These are phyloP conservation scores for Pilaira anomala DNA, from an alignment of 192 early-diverging fungal genomes.

Conservation along the genomic window DNA sequence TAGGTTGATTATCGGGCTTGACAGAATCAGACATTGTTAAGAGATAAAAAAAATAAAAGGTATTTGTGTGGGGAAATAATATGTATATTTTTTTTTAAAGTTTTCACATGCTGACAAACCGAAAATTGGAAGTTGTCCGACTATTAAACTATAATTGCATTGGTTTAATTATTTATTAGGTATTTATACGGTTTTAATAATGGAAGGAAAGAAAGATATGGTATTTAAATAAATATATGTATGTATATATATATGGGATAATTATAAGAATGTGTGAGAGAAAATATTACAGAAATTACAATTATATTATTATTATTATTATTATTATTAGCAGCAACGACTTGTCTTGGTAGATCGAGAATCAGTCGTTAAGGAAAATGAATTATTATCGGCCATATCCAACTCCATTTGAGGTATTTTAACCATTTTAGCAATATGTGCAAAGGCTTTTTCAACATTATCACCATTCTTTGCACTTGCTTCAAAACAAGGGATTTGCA, in stretches of 20 bases:
- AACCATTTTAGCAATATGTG: slow-evolving; percentile 72
- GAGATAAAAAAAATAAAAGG: neutral
- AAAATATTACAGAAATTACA: no score
- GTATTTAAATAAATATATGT: no score
- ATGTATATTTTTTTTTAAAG: neutral
- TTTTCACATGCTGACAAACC: slow-evolving; percentile 4
- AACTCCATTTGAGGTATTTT: slow-evolving; percentile 53
- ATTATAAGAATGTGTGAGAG: no score
- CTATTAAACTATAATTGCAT: no score
- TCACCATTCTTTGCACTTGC: slow-evolving; percentile 94
- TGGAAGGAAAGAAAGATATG: no score
- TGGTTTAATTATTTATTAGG: no score
- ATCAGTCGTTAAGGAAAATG: slow-evolving; percentile 5
- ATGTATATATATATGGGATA: no score
- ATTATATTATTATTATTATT: no score
- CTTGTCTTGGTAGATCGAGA: slow-evolving; percentile 1
- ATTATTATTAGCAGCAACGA: slow-evolving; percentile 4
- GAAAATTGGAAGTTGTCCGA: no score
- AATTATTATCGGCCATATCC: slow-evolving; percentile 39
- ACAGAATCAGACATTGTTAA: neutral
- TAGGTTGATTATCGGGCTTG: neutral
- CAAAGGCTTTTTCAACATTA: slow-evolving; percentile 93
- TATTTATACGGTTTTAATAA: no score
- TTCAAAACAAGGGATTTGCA: slow-evolving; percentile 95
- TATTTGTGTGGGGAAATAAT: neutral